Evolutionary conservation across 768 basidiomycete genomes (phyloP), one percentile per base, ranked within the genome.

Genomic region (Daedalea quercina): DNA sequence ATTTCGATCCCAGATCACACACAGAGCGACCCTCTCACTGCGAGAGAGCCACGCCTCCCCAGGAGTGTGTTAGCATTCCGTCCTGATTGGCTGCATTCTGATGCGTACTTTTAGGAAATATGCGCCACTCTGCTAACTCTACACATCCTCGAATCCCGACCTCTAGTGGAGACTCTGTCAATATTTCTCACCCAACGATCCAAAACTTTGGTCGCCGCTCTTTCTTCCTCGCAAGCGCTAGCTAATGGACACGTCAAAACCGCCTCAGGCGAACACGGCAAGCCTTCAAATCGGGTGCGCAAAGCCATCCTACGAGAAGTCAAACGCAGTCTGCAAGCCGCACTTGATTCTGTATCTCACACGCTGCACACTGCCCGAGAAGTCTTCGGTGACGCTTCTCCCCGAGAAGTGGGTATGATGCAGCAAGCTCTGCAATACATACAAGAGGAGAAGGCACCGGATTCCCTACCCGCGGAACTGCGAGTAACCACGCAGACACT

Each of bases 61-160:
- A 12, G 76, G 80, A 63, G 85, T 85, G 65, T 49, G 72, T 68
- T 13, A 19, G 51, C 37, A 20, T 13, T 9, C 20, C 12, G 1
- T n/a, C 43, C 40, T 41, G 8, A 48, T 33, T 35, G 42, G 35
- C 45, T 40, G 19, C 33, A n/a, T 42, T 43, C 23, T 49, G 50
- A 25, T 40, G 49, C 25, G 52, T 49, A 15, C 44, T 19, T 51
- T 11, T 57, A 93, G 89, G 82, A 82, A 52, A 76, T 78, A 1
- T 90, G 90, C 57, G 83, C 90, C 2, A 84, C 85, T 3, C 75
- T 95, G 9, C 72, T 94, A 9, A 85, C 89, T 0, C 77, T 97
- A 41, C 85, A 94, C 65, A 76, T 96, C n/a, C 77, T 97, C 24
- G 94, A 96, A 62, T 91, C 90, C 6, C 76, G 85, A 44, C 88